Conservation (phyloP, 495 filamentous ascomycete species). For the Glarea lozoyensis region DNA sequence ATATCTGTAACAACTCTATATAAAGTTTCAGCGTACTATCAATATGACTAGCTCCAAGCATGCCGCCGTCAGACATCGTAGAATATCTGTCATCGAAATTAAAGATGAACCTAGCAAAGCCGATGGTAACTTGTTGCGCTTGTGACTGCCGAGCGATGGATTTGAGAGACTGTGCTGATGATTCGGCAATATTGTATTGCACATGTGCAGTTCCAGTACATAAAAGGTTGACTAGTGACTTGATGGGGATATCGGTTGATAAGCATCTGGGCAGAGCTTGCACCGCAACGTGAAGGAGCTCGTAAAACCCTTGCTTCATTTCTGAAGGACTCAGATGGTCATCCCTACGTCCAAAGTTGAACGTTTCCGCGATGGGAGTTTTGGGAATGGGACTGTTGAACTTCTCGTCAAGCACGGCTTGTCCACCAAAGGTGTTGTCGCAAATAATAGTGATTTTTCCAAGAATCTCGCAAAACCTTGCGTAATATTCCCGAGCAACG, state of each 20-base stretch:
- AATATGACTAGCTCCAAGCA: slow-evolving; percentile 91
- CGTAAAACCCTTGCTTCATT: slow-evolving; percentile 91
- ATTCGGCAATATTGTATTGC: slow-evolving; percentile 81
- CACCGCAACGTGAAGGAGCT: slow-evolving; percentile 89
- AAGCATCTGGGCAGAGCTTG: slow-evolving; percentile 90
- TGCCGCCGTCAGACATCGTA: slow-evolving; percentile 95
- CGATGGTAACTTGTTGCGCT: slow-evolving; percentile 92
- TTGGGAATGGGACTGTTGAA: slow-evolving; percentile 79
- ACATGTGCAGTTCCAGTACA: slow-evolving; percentile 97
- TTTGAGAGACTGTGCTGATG: slow-evolving; percentile 87
- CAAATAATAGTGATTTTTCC: slow-evolving; percentile 94
- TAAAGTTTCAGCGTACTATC: slow-evolving; percentile 89
- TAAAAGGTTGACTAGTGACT: slow-evolving; percentile 86
- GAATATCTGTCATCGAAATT: slow-evolving; percentile 95
- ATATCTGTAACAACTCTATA: slow-evolving; percentile 87
- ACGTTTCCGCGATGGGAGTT: slow-evolving; percentile 89
- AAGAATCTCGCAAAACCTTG: slow-evolving; percentile 86
- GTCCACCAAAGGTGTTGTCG: slow-evolving; percentile 92
- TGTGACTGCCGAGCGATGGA: slow-evolving; percentile 89
- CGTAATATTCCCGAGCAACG: slow-evolving; percentile 71
- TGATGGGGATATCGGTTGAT: slow-evolving; percentile 83
- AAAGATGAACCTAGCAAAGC: slow-evolving; percentile 95
- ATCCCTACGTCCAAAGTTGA: slow-evolving; percentile 77
- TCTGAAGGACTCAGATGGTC: slow-evolving; percentile 66
- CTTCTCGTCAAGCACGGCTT: slow-evolving; percentile 91